A percentile compares a stretch with the other conserved stretches of the same genome.
Evolutionary conservation across 2,329 filamentous ascomycete species (phyloP).

Genomic region (Fusarium ramigenum): DNA sequence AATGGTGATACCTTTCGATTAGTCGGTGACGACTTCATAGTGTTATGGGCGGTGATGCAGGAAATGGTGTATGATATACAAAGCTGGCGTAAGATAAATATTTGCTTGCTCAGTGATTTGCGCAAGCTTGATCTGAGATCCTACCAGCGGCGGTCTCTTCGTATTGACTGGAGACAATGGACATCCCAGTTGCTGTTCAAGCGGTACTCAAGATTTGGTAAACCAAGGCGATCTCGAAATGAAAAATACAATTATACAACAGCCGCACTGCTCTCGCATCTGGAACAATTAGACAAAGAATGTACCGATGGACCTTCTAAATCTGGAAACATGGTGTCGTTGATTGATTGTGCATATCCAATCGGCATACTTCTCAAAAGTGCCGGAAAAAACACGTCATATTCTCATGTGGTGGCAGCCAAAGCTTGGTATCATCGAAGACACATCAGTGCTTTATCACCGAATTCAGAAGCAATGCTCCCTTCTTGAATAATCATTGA

Average conservation of each 20-base stretch:
- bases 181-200: not conserved
- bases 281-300: not conserved
- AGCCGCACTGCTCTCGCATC: not conserved
- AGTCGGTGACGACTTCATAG: not conserved
- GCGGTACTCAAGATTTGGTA: slow-evolving; percentile 12
- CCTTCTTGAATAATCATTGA: slow-evolving; percentile 79
- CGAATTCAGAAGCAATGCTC: slow-evolving; percentile 76
- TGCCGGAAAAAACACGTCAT: not conserved
- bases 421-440: slow-evolving; percentile 56
- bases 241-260: not conserved
- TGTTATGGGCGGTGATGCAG: not conserved
- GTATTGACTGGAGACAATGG: not conserved
- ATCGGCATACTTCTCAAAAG: not conserved
- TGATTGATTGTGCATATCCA: not conserved
- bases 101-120: too few relatives aligned
- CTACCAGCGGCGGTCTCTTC: too few relatives aligned
- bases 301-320: not conserved
- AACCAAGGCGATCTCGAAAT: not conserved
- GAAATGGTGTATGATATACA: too few relatives aligned
- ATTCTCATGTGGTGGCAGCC: not conserved
- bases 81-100: too few relatives aligned
- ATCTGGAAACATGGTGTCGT: not conserved
- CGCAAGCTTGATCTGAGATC: too few relatives aligned
- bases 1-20: not conserved
- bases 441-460: slow-evolving; percentile 83